Evolutionary conservation across 1,284 basidiomycete genomes (phyloP).

Genomic region (Leccinum solheimii): DNA sequence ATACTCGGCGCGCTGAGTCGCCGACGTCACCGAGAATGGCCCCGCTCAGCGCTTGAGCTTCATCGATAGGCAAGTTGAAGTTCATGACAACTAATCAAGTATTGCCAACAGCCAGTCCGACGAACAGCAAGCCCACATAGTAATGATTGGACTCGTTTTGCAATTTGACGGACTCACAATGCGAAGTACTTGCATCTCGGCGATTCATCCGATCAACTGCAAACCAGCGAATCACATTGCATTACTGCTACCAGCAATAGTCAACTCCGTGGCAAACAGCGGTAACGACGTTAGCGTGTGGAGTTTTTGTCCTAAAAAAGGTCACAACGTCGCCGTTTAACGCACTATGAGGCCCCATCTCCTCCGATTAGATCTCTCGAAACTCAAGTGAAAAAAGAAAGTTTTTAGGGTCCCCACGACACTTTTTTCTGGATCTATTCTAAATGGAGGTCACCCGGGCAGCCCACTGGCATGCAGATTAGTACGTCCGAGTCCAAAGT

Average conservation of each 20-base stretch:
- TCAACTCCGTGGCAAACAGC: background rate
- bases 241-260: background rate
- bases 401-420: background rate
- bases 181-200: no score
- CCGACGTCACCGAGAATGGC: background rate
- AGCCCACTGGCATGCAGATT: background rate
- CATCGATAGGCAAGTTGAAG: no score
- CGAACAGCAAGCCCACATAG: background rate
- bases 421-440: background rate
- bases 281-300: background rate
- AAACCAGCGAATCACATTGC: background rate
- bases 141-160: background rate
- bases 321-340: background rate
- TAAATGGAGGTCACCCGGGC: background rate
- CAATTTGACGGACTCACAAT: background rate
- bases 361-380: background rate
- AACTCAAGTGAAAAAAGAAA: background rate
- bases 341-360: background rate
- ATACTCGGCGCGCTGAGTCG: no score
- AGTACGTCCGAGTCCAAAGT: background rate
- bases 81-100: background rate
- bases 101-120: background rate
- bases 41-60: background rate
- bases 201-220: background rate
- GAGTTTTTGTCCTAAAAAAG: background rate